Percentiles rank a stretch among this genome's conserved stretches.
Conservation (phyloP, 805 yeast species). For the Metschnikowia continentalis region DNA sequence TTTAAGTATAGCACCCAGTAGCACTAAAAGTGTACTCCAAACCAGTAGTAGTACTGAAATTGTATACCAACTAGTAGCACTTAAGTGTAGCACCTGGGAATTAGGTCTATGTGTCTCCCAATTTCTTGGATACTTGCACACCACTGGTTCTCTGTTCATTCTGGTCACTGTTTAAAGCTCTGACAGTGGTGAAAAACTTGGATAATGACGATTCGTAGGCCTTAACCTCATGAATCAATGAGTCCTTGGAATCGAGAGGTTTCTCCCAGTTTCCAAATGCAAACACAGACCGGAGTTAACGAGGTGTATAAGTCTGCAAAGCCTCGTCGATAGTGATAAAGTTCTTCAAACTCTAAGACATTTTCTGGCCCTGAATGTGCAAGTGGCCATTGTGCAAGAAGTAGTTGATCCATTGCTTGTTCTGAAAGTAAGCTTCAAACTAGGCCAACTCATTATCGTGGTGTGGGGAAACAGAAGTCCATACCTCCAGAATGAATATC, state of each 20-base stretch:
- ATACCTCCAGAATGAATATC: constrained; percentile 97
- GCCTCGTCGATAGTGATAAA: constrained; percentile 95
- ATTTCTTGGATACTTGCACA: constrained; percentile 55
- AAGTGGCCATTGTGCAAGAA: constrained; percentile 96
- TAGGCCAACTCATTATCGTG: constrained; percentile 98
- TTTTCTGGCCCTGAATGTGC: constrained; percentile 97
- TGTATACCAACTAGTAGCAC: no score
- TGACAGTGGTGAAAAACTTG: constrained; percentile 82
- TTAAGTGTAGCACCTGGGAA: constrained; percentile 24
- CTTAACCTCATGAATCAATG: constrained; percentile 70
- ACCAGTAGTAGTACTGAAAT: no score
- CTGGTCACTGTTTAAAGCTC: constrained; percentile 73
- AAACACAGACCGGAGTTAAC: constrained; percentile 88
- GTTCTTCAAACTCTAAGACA: constrained; percentile 93
- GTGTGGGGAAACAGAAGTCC: constrained; percentile 94
- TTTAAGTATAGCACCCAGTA: no score
- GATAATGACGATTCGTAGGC: constrained; percentile 68
- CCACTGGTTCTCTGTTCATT: constrained; percentile 40
- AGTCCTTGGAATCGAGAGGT: constrained; percentile 87
- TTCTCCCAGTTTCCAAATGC: constrained; percentile 90
- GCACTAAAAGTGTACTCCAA: no score
- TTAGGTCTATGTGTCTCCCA: constrained; percentile 50
- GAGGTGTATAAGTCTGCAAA: constrained; percentile 58
- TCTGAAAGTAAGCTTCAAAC: constrained; percentile 86
- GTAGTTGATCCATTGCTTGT: constrained; percentile 94